Evolutionary conservation across 2,329 filamentous ascomycete genomes (phyloP).

Genomic region (Metarhizium robertsii): DNA sequence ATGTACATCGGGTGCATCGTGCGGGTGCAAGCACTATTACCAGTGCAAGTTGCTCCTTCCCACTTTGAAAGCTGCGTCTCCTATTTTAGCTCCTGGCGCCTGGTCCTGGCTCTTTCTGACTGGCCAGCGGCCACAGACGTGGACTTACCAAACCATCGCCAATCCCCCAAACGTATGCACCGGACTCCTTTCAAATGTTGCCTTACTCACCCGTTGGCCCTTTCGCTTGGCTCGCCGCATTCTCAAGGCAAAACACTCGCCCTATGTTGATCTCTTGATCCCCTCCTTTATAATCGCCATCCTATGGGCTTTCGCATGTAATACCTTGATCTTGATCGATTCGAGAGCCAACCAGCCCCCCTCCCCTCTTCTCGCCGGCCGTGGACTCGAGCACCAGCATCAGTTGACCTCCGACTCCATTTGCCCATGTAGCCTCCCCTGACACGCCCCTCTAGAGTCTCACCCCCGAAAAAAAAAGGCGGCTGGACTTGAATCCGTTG

Average conservation of each 20-base stretch:
- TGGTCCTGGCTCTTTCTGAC: background rate
- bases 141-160: background rate
- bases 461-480: constrained; percentile 18
- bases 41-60: background rate
- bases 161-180: background rate
- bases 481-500: constrained; percentile 23
- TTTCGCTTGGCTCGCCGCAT: background rate
- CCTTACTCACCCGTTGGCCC: background rate
- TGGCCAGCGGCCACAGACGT: background rate
- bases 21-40: background rate
- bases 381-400: background rate
- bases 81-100: background rate
- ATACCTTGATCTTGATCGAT: background rate
- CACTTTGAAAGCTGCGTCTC: background rate
- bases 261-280: background rate
- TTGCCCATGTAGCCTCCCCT: background rate
- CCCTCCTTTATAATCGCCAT: background rate
- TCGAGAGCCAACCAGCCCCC: background rate
- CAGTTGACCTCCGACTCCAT: background rate
- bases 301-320: background rate
- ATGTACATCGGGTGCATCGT: background rate
- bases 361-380: background rate
- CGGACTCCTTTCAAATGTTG: background rate
- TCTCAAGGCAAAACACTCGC: background rate
- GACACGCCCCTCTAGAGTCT: constrained; percentile 6